Percentiles rank a stretch among this genome's conserved stretches.
Evolutionary conservation across 768 basidiomycete species (phyloP).

Genomic region (Russula vinacea): DNA sequence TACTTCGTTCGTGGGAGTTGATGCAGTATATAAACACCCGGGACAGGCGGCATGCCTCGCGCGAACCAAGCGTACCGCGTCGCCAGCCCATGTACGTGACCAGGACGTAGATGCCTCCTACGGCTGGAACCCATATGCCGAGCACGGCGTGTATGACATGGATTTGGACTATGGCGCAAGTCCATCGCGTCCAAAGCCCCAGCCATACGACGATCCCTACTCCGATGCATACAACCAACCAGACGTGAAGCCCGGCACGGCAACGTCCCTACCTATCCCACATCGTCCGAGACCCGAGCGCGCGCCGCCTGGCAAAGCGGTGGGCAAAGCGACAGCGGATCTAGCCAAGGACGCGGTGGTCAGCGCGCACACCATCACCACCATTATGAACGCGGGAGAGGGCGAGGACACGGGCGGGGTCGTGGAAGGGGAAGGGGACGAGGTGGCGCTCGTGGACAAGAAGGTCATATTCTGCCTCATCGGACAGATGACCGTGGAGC

Average conservation of each 20-base stretch:
- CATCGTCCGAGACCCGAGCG: background rate
- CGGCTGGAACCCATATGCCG: conserved; percentile 61
- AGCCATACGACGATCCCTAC: conserved; percentile 81
- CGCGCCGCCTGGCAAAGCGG: conserved; percentile 21
- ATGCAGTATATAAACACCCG: background rate
- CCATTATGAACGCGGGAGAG: conserved; percentile 23
- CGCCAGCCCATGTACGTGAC: conserved; percentile 52
- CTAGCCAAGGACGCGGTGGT: conserved; percentile 33
- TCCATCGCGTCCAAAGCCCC: conserved; percentile 60
- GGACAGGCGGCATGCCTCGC: conserved; percentile 52
- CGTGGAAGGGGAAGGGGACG: conserved; percentile 27
- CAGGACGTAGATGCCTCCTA: conserved; percentile 52
- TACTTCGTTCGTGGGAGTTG: conserved; percentile 6
- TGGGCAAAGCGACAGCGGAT: conserved; percentile 37
- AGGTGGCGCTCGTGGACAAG: conserved; percentile 8
- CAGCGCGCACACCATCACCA: conserved; percentile 34
- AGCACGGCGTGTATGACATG: conserved; percentile 65
- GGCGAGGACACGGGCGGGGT: conserved; percentile 34
- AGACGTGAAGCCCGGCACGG: background rate
- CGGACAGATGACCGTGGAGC: conserved; percentile 35
- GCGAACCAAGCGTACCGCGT: conserved; percentile 45
- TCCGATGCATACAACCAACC: conserved; percentile 35
- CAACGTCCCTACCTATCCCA: background rate
- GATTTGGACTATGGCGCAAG: conserved; percentile 47
- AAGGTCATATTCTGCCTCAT: conserved; percentile 19